phyloP scores from a whole-genome alignment of 192 early-diverging fungal genomes.

The Coemansia sp. region DNA sequence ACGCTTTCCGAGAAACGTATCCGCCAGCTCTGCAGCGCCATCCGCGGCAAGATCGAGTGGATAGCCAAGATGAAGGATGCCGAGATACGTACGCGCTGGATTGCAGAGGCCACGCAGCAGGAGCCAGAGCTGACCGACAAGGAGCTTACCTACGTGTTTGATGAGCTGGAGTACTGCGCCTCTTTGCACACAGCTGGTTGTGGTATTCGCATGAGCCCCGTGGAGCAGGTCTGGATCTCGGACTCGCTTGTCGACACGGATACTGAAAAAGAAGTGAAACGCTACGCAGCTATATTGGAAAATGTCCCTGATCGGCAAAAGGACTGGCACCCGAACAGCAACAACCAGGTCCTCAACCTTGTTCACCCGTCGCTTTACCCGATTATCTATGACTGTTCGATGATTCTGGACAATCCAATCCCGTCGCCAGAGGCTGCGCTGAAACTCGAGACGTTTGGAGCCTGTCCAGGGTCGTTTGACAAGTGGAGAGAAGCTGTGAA shows the following conservation, averaged over 20 bases:
- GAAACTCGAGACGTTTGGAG: conserved; percentile 28
- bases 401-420: conserved; percentile 26
- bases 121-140: conserved; percentile 31
- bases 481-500: conserved; percentile 14
- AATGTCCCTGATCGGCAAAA: no score
- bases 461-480: conserved; percentile 11
- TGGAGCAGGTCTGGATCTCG: conserved; percentile 41
- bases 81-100: conserved; percentile 32
- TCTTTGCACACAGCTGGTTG: conserved; percentile 25
- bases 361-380: conserved; percentile 58
- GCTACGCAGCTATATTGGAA: no score
- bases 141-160: conserved; percentile 48
- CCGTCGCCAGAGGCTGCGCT: conserved; percentile 25
- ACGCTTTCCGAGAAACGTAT: no score
- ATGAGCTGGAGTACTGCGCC: conserved; percentile 45
- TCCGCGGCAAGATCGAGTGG: conserved; percentile 57
- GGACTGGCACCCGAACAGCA: no score
- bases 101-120: conserved; percentile 17
- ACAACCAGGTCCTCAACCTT: conserved; percentile 51
- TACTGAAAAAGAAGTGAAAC: conserved; percentile 11
- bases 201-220: conserved; percentile 22
- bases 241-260: conserved; percentile 31
- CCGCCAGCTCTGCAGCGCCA: conserved; percentile 16
- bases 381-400: conserved; percentile 34
- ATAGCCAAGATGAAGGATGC: conserved; percentile 21